These are phyloP conservation scores for Heterobasidion parviporum DNA, from an alignment of 1,284 basidiomycete genomes.

Conservation along the genomic window DNA sequence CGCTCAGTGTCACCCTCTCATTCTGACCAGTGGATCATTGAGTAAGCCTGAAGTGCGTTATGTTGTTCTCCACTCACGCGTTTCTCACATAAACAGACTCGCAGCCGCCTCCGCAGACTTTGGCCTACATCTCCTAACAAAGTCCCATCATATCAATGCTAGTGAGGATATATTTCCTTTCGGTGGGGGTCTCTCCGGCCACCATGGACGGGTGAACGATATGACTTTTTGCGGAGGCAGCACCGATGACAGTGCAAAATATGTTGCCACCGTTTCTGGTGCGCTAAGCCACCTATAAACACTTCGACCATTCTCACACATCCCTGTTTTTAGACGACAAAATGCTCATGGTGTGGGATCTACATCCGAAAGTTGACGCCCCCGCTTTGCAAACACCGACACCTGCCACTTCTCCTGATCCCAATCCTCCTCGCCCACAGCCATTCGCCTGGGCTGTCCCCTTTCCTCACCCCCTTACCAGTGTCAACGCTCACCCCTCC, in stretches of 20 bases:
- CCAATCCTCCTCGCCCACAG: constrained; percentile 36
- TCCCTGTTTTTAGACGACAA: constrained; percentile 50
- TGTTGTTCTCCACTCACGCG: background rate
- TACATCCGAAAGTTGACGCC: constrained; percentile 45
- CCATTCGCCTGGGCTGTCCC: constrained; percentile 69
- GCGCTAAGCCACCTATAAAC: constrained; percentile 11
- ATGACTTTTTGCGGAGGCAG: constrained; percentile 70
- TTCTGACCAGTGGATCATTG: constrained; percentile 59
- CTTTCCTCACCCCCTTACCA: constrained; percentile 59
- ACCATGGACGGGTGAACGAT: constrained; percentile 66
- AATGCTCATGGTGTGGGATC: constrained; percentile 78
- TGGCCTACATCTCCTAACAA: constrained; percentile 60
- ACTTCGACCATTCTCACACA: background rate
- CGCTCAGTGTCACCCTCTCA: constrained; percentile 54
- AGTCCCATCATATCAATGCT: constrained; percentile 28
- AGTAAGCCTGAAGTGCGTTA: constrained; percentile 36
- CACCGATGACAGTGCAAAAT: constrained; percentile 54
- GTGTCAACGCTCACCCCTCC: constrained; percentile 61
- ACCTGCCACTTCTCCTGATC: constrained; percentile 5
- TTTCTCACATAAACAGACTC: constrained; percentile 34
- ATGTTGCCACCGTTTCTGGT: constrained; percentile 76
- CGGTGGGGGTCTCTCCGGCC: constrained; percentile 69
- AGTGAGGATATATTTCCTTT: constrained; percentile 57
- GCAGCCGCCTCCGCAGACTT: constrained; percentile 60
- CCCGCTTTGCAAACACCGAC: constrained; percentile 16